These are phyloP conservation scores for Clonostachys byssicola DNA, from an alignment of 2,329 filamentous ascomycete genomes.

Conservation along the genomic window DNA sequence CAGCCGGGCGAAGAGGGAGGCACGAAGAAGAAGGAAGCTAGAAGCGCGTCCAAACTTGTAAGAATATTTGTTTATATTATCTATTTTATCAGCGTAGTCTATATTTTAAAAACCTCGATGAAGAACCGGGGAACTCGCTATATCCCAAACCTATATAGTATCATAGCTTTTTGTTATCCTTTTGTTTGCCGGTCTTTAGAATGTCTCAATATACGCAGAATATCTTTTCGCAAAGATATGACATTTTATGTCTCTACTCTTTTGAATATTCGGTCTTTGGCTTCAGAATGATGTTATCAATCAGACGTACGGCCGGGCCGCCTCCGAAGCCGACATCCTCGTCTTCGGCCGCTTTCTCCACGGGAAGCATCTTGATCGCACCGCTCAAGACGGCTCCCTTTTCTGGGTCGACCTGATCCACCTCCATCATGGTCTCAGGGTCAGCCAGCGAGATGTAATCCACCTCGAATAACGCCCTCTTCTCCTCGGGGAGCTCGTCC, in stretches of 20 bases:
- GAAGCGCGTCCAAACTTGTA: conserved; percentile 44
- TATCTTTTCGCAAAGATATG: conserved; percentile 5
- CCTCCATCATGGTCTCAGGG: conserved; percentile 75
- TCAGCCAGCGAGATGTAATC: conserved; percentile 93
- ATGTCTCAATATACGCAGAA: background rate
- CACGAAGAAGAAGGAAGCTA: conserved; percentile 41
- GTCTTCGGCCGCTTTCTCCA: conserved; percentile 64
- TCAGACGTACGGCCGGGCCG: conserved; percentile 76
- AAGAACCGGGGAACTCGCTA: no score
- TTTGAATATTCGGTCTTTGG: conserved; percentile 17
- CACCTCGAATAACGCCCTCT: conserved; percentile 72
- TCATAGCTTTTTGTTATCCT: background rate
- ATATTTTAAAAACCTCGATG: background rate
- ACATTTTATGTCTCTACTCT: background rate
- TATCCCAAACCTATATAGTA: no score
- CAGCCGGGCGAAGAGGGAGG: conserved; percentile 36
- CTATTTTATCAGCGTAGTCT: background rate
- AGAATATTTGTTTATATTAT: background rate
- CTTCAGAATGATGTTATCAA: conserved; percentile 83
- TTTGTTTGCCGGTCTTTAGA: background rate
- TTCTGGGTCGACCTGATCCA: conserved; percentile 63
- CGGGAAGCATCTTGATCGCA: conserved; percentile 82
- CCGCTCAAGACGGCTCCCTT: conserved; percentile 83
- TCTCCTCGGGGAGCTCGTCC: conserved; percentile 47
- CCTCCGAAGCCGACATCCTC: conserved; percentile 74